Evolutionary conservation across 2,329 filamentous ascomycete genomes (phyloP).

Genomic region (Penicillium aurantiogriseum): DNA sequence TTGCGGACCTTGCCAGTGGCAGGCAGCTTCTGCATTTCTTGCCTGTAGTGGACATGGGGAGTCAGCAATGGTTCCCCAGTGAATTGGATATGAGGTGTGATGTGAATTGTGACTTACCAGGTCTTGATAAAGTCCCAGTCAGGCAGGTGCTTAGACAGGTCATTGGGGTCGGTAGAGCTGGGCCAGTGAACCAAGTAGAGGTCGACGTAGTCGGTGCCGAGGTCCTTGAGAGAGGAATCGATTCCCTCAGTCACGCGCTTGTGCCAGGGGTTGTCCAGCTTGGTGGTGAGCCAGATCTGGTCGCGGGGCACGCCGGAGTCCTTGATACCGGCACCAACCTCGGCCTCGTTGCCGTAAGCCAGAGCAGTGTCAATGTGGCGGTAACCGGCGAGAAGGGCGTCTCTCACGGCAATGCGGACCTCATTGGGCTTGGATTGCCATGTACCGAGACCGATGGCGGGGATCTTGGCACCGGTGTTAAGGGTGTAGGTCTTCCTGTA

Average conservation of each 20-base stretch:
- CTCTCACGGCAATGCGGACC: constrained; percentile 50
- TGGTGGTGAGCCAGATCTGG: constrained; percentile 68
- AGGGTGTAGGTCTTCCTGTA: constrained; percentile 45
- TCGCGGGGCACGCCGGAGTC: constrained; percentile 65
- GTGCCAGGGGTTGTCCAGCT: constrained; percentile 66
- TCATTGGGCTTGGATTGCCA: constrained; percentile 57
- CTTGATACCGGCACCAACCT: constrained; percentile 65
- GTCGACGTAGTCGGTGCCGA: constrained; percentile 67
- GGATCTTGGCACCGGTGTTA: constrained; percentile 51
- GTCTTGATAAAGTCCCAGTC: constrained; percentile 85
- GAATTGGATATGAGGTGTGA: background rate
- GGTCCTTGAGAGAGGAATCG: constrained; percentile 60
- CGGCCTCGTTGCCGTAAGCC: constrained; percentile 63
- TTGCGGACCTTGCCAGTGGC: constrained; percentile 65
- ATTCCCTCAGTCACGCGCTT: constrained; percentile 62
- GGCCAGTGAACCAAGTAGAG: constrained; percentile 73
- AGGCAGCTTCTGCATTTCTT: constrained; percentile 47
- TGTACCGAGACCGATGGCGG: constrained; percentile 54
- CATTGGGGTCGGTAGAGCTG: constrained; percentile 52
- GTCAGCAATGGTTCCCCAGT: background rate
- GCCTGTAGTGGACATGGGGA: constrained; percentile 11
- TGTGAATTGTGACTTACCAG: constrained; percentile 41
- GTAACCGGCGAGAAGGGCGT: constrained; percentile 53
- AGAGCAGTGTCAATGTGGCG: constrained; percentile 55
- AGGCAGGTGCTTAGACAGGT: constrained; percentile 60